Evolutionary conservation across 495 filamentous ascomycete species (phyloP).

Genomic region (Chaetomium cochliodes): DNA sequence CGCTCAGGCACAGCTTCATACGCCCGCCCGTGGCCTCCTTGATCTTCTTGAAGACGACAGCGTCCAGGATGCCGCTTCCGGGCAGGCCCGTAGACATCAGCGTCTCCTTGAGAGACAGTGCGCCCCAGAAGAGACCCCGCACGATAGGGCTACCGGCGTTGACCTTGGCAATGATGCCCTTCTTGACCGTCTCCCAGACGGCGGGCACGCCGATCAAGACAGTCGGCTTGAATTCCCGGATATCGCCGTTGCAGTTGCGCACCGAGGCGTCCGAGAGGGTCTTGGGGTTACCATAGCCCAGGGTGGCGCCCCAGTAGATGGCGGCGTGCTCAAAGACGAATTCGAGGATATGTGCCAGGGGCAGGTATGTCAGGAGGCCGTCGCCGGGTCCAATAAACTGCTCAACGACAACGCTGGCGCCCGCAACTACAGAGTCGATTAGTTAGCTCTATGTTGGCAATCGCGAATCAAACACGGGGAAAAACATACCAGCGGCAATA

Average conservation of each 20-base stretch:
- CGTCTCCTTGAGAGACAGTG: constrained; percentile 78
- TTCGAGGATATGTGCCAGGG: constrained; percentile 92
- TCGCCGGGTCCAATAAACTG: constrained; percentile 84
- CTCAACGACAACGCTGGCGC: constrained; percentile 82
- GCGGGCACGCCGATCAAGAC: constrained; percentile 93
- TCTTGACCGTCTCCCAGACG: constrained; percentile 98
- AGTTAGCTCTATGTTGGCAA: constrained; percentile 13
- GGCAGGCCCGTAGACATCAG: constrained; percentile 75
- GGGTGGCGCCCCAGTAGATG: constrained; percentile 90
- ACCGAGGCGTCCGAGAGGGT: constrained; percentile 89
- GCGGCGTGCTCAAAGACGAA: constrained; percentile 95
- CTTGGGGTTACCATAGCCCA: constrained; percentile 95
- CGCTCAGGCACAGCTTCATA: constrained; percentile 79
- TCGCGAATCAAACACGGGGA: neutral
- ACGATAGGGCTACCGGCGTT: constrained; percentile 69
- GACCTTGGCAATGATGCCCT: constrained; percentile 87
- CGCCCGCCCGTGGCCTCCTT: constrained; percentile 86
- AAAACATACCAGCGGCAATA: constrained; percentile 71
- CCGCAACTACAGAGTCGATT: constrained; percentile 60
- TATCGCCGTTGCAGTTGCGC: constrained; percentile 93
- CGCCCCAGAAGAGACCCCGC: constrained; percentile 89
- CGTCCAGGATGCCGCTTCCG: constrained; percentile 67
- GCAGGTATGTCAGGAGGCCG: constrained; percentile 85
- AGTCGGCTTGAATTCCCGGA: constrained; percentile 87
- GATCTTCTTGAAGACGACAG: constrained; percentile 83